These are phyloP conservation scores for Murraya koenigii DNA, from an alignment of 345 rosid genomes.

Conservation along the genomic window DNA sequence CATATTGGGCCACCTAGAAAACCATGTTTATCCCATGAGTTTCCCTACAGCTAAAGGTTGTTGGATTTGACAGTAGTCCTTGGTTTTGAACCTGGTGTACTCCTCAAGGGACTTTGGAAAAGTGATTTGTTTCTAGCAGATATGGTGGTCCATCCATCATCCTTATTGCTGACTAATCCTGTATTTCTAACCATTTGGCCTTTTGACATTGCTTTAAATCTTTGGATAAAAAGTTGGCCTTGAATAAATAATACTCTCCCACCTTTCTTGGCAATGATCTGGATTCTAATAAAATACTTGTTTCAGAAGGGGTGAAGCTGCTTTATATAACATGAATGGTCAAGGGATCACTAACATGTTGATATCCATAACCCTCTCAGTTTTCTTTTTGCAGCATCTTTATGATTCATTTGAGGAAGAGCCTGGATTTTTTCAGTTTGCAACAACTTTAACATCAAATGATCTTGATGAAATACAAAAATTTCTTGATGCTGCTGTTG, in stretches of 20 bases:
- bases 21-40: background rate
- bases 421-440: conserved; percentile 81
- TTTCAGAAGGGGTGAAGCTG: background rate
- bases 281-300: background rate
- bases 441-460: conserved; percentile 75
- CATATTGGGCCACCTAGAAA: background rate
- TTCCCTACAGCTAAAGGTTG: background rate
- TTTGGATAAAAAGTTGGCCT: background rate
- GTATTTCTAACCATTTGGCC: background rate
- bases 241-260: background rate
- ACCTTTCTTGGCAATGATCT: background rate
- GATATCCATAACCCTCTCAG: background rate
- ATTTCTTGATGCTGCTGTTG: conserved; percentile 85
- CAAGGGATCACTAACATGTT: background rate
- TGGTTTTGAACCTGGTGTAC: background rate
- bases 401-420: conserved; percentile 79
- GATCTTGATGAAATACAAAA: conserved; percentile 92
- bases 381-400: conserved; percentile 53
- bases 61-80: background rate
- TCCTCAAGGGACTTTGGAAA: background rate
- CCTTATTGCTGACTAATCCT: background rate
- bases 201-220: background rate
- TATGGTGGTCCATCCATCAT: background rate
- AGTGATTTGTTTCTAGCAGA: background rate
- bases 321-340: background rate